phyloP scores from a whole-genome alignment of 805 yeast species.

The Hanseniaspora meyeri region DNA sequence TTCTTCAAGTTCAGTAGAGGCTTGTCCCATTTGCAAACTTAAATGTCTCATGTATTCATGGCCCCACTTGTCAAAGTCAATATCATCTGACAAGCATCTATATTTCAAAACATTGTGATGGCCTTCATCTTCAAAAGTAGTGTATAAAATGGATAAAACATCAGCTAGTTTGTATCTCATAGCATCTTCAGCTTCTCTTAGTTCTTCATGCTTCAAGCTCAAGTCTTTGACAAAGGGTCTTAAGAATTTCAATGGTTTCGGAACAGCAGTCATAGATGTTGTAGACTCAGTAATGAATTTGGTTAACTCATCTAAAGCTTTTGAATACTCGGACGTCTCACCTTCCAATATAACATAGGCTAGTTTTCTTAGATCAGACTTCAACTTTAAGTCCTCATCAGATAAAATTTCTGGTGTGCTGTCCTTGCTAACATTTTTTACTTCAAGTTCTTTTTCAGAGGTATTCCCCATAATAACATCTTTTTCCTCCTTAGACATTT shows the following conservation, averaged over 20 bases:
- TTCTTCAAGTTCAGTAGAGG: conserved; percentile 45
- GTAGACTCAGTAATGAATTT: conserved; percentile 79
- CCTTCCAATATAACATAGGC: conserved; percentile 65
- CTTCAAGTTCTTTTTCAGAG: not conserved
- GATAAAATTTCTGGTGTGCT: conserved; percentile 33
- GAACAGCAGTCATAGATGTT: conserved; percentile 98
- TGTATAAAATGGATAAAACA: conserved; percentile 80
- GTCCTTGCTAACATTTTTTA: not conserved
- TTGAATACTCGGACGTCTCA: conserved; percentile 35
- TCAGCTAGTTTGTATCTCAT: conserved; percentile 62
- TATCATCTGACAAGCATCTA: conserved; percentile 50
- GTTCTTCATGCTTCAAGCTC: conserved; percentile 49
- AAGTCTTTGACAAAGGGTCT: conserved; percentile 74
- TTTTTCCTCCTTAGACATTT: conserved; percentile 8
- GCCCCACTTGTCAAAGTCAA: conserved; percentile 79
- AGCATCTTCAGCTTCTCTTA: conserved; percentile 36
- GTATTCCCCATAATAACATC: conserved; percentile 1
- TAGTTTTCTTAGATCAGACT: conserved; percentile 71
- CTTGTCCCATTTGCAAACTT: conserved; percentile 88
- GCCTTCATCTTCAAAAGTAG: conserved; percentile 80
- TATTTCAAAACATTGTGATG: conserved; percentile 68
- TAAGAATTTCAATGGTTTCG: conserved; percentile 91
- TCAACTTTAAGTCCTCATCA: conserved; percentile 84
- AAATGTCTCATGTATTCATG: conserved; percentile 95
- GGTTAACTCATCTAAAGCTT: conserved; percentile 60